A percentile compares a stretch with the other conserved stretches of the same genome.
Evolutionary conservation across 225 moss, liverwort and hornwort species (phyloP).

Genomic region (Straminergon stramineum): DNA sequence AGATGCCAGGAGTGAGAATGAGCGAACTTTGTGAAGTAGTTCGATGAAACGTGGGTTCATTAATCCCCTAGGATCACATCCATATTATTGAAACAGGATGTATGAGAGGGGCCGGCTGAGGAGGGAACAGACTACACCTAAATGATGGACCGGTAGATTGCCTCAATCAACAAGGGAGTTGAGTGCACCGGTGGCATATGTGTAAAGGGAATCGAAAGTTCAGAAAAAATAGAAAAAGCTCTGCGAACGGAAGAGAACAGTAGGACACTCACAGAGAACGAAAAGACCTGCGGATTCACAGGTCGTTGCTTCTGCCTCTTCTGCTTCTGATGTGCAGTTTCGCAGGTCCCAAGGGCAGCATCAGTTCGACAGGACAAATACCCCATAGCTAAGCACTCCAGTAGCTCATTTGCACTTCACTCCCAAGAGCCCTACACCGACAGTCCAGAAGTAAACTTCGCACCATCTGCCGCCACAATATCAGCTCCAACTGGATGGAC

Average conservation of each 20-base stretch:
- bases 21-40: background rate
- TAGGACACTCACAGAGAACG: constrained; percentile 19
- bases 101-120: background rate
- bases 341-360: constrained; percentile 31
- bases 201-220: background rate
- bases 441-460: background rate
- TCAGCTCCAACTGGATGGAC: background rate
- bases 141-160: background rate
- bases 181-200: background rate
- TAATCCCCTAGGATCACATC: too few species aligned
- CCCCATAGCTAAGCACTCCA: constrained; percentile 30
- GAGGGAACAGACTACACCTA: background rate
- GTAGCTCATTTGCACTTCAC: background rate
- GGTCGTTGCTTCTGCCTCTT: constrained; percentile 35
- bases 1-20: background rate
- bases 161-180: background rate
- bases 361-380: constrained; percentile 49
- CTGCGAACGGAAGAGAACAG: background rate
- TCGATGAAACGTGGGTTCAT: background rate
- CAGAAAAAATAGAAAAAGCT: background rate
- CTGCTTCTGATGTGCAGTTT: constrained; percentile 30
- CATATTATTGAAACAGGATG: background rate
- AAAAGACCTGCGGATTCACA: constrained; percentile 23
- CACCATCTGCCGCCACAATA: background rate
- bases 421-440: background rate